Evolutionary conservation across 2,329 filamentous ascomycete genomes (phyloP), one percentile per base, ranked within the genome.

Genomic region (Penicillium sp.): DNA sequence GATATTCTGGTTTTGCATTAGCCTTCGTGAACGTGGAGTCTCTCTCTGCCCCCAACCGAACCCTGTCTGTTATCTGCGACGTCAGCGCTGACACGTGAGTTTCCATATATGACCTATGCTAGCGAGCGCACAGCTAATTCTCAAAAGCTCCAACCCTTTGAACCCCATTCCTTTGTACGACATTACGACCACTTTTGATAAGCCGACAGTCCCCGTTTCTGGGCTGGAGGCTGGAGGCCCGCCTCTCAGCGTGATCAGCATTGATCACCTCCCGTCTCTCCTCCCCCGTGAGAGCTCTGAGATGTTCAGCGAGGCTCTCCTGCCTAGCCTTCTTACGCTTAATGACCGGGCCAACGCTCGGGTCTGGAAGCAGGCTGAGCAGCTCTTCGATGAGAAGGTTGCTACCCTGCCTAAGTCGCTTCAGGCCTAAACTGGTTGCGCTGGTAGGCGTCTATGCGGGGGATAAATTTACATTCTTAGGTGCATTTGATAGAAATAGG

Each of bases 211-310:
- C 0, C 78, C 83, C 1, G 85, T 93, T 22, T 74, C 81, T 48
- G 68, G 49, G 51, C 63, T 33, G 49, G 57, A 21, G 81, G 77
- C 73, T 62, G 76, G 69, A 41, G 72, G 76, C 46, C 78, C 81
- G 0, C 77, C 79, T 7, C 72, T 95, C 49, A 83, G 80, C 42
- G 87, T 96, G 59, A 95, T 96, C 70, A 85, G 82, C 67, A 93
- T 94, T 63, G 87, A 94, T 69, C 88, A 94, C 65, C 77, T 94
- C 45, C 88, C 88, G 4, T 85, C 82, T 46, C 79, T 96, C 58
- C 76, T 97, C 33, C 87, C 91, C 1, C 78, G 91, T 46, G 91
- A 96, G 73, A 84, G 88, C 24, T 88, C 83, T 38, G 89, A 96
- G 72, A 84, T 84, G 19, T 96, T 95, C 73, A 88, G 84, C 67